Conservation (phyloP, 1,284 basidiomycete species). For the Apiotrichum akiyoshidainum region DNA sequence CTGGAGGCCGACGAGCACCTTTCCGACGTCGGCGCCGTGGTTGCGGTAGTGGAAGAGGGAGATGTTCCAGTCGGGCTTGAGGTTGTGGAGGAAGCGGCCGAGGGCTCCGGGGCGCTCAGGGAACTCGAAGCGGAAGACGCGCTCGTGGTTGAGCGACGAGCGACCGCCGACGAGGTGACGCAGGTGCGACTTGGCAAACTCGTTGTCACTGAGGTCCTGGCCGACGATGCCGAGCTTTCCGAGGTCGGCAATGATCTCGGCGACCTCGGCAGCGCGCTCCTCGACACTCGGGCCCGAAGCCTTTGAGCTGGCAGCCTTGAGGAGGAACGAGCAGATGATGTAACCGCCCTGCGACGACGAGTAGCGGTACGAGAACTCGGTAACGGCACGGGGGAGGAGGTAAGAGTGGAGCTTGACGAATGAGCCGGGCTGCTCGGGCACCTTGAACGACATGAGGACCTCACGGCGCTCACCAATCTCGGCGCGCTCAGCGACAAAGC, state of each 20-base stretch:
- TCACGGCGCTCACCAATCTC: constrained; percentile 94
- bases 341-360: constrained; percentile 63
- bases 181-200: constrained; percentile 90
- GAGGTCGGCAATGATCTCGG: constrained; percentile 63
- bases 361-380: constrained; percentile 96
- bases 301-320: constrained; percentile 57
- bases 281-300: constrained; percentile 48
- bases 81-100: constrained; percentile 77
- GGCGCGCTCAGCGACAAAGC: constrained; percentile 96
- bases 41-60: constrained; percentile 97
- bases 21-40: constrained; percentile 90
- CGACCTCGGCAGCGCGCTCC: constrained; percentile 65
- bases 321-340: constrained; percentile 80
- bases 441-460: constrained; percentile 84
- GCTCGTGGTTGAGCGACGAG: constrained; percentile 72
- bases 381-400: constrained; percentile 86
- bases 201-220: constrained; percentile 87
- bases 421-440: constrained; percentile 90
- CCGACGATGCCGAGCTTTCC: constrained; percentile 71
- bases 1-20: constrained; percentile 88
- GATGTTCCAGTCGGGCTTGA: constrained; percentile 89
- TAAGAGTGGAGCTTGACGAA: constrained; percentile 82
- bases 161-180: constrained; percentile 92
- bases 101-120: constrained; percentile 92
- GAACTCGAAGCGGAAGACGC: constrained; percentile 94